Conservation (phyloP, 129 eudicot genomes). For the Glebionis coronaria region DNA sequence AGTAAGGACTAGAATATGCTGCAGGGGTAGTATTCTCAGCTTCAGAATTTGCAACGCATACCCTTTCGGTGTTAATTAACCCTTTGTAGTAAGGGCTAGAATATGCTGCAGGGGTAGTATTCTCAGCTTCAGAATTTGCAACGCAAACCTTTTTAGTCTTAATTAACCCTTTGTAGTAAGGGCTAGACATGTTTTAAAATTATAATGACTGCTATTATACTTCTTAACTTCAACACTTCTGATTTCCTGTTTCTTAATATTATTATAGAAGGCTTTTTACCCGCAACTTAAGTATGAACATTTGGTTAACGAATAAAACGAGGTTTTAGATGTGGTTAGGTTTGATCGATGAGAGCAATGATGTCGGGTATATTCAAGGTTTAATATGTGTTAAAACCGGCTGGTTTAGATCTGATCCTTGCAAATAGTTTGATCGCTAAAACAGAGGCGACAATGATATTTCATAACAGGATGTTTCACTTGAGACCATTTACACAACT, state of each 20-base stretch:
- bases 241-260: conserved; percentile 25
- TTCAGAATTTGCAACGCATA: neutral
- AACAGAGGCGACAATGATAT: too few species aligned
- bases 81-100: conserved; percentile 12
- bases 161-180: conserved; percentile 25
- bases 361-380: neutral
- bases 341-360: neutral
- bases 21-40: conserved; percentile 28
- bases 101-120: conserved; percentile 9
- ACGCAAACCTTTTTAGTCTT: neutral
- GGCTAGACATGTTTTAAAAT: too few species aligned
- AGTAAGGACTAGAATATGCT: conserved; percentile 30
- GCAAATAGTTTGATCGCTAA: too few species aligned
- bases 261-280: conserved; percentile 23
- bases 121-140: conserved; percentile 26
- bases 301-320: neutral
- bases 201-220: conserved; percentile 28
- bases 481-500: too few species aligned
- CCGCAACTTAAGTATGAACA: conserved; percentile 19
- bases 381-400: conserved; percentile 22
- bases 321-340: neutral
- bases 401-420: neutral
- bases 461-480: too few species aligned
- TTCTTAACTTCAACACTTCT: conserved; percentile 20
- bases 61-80: conserved; percentile 24